Evolutionary conservation across 2,329 filamentous ascomycete genomes (phyloP).

Genomic region (Talaromyces marneffei): DNA sequence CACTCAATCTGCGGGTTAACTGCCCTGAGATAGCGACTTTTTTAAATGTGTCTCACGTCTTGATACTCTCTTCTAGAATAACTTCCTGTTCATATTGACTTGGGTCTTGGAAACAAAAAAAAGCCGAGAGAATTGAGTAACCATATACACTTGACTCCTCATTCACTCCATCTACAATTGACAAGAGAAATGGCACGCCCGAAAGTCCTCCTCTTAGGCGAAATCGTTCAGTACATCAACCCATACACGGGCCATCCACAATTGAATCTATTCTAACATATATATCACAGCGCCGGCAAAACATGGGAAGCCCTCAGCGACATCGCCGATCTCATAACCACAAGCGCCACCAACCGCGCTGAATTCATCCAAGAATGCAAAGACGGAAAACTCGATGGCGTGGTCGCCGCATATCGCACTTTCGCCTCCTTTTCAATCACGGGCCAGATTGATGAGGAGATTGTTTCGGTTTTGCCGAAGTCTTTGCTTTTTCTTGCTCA

Average conservation of each 20-base stretch:
- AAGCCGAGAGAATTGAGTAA: neutral
- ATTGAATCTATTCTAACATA: neutral
- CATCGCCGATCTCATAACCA: slow-evolving; percentile 60
- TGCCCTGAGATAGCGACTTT: neutral
- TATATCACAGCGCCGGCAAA: slow-evolving; percentile 48
- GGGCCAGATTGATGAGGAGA: slow-evolving; percentile 63
- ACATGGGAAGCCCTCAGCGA: slow-evolving; percentile 58
- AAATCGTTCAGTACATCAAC: slow-evolving; percentile 56
- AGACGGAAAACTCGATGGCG: slow-evolving; percentile 60
- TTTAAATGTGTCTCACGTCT: neutral
- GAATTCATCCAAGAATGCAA: slow-evolving; percentile 66
- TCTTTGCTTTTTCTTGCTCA: slow-evolving; percentile 35
- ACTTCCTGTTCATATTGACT: neutral
- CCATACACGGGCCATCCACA: neutral
- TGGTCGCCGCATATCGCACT: slow-evolving; percentile 63
- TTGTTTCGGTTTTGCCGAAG: slow-evolving; percentile 50
- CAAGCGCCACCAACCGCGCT: slow-evolving; percentile 55
- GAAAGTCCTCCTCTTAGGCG: slow-evolving; percentile 58
- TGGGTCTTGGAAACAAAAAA: too few species aligned
- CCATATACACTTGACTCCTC: neutral
- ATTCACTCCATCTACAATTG: neutral
- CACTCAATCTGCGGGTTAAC: neutral
- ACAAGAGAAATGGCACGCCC: slow-evolving; percentile 37
- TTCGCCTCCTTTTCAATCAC: slow-evolving; percentile 61
- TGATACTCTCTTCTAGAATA: neutral